These are phyloP conservation scores for Pseudonectria buxi DNA, from an alignment of 2,329 filamentous ascomycete genomes.

Conservation along the genomic window DNA sequence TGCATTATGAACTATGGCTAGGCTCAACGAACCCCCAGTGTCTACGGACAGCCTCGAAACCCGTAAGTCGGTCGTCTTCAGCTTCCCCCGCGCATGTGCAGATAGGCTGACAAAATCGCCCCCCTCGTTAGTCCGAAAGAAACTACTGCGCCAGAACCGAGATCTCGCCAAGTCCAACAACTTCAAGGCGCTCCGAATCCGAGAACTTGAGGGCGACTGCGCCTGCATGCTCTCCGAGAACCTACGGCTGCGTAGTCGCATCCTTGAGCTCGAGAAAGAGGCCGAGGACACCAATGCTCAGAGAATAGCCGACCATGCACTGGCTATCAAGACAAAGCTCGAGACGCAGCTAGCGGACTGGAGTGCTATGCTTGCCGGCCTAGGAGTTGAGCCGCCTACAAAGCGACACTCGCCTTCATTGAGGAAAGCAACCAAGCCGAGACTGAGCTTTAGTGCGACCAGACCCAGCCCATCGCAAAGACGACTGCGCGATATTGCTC, in stretches of 20 bases:
- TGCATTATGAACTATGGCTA: slow-evolving; percentile 58
- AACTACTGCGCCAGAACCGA: slow-evolving; percentile 76
- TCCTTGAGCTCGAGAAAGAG: slow-evolving; percentile 62
- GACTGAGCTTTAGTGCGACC: slow-evolving; percentile 33
- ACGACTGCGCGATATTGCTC: slow-evolving; percentile 49
- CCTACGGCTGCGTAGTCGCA: slow-evolving; percentile 62
- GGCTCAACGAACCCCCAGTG: slow-evolving; percentile 68
- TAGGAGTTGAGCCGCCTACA: slow-evolving; percentile 55
- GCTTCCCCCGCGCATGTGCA: slow-evolving; percentile 2
- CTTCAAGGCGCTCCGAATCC: slow-evolving; percentile 68
- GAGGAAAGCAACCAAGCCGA: slow-evolving; percentile 34
- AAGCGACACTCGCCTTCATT: slow-evolving; percentile 38
- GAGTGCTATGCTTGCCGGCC: slow-evolving; percentile 56
- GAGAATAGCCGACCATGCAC: slow-evolving; percentile 57
- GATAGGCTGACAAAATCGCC: slow-evolving; percentile 11
- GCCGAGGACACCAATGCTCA: slow-evolving; percentile 54
- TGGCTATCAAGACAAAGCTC: slow-evolving; percentile 63
- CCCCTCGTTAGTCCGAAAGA: slow-evolving; percentile 57
- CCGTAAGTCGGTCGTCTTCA: slow-evolving; percentile 44
- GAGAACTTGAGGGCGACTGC: slow-evolving; percentile 68
- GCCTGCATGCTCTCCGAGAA: slow-evolving; percentile 74
- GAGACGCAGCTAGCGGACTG: slow-evolving; percentile 68
- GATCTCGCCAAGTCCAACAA: slow-evolving; percentile 78
- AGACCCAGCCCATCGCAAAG: slow-evolving; percentile 47
- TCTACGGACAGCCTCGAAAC: slow-evolving; percentile 65